Percentiles rank a stretch among this genome's conserved stretches.
Conservation (phyloP, 2,329 filamentous ascomycete species). For the Cladosporium cucumerinum region DNA sequence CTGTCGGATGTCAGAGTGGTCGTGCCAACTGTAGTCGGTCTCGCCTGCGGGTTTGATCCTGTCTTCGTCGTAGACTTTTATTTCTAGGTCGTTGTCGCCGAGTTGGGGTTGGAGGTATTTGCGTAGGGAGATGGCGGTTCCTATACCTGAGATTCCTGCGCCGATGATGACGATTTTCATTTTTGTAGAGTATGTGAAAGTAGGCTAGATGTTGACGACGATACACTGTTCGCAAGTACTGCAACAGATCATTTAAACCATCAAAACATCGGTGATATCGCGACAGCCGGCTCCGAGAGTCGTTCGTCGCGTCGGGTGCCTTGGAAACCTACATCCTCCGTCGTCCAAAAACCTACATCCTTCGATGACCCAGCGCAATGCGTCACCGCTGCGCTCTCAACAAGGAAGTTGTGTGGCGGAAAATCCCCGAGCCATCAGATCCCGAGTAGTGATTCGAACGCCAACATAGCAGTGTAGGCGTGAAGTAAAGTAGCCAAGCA, state of each 20-base stretch:
- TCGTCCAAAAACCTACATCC: not conserved
- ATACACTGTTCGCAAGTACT: too few relatives aligned
- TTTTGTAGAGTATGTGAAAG: not conserved
- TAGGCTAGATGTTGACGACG: not conserved
- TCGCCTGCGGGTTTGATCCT: not conserved
- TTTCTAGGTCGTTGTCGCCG: not conserved
- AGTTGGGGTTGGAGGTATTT: constrained; percentile 4
- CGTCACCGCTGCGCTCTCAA: not conserved
- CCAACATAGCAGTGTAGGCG: not conserved
- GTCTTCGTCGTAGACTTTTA: constrained; percentile 5
- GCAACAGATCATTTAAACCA: not conserved
- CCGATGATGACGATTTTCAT: constrained; percentile 14
- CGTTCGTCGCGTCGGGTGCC: not conserved
- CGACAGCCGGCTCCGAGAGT: not conserved
- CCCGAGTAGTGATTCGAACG: not conserved
- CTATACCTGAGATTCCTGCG: constrained; percentile 6
- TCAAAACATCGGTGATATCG: not conserved
- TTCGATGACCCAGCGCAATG: not conserved
- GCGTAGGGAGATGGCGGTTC: constrained; percentile 5
- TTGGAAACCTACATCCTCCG: not conserved
- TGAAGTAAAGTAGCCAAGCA: not conserved
- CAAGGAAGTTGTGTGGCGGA: not conserved
- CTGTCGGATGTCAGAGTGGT: constrained; percentile 8
- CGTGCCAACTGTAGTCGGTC: not conserved
- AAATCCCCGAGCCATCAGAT: too few relatives aligned